A percentile compares a stretch with the other conserved stretches of the same genome.
phyloP scores from a whole-genome alignment of 164 flowering plant genomes.

The Magnolia kwangsiensis region DNA sequence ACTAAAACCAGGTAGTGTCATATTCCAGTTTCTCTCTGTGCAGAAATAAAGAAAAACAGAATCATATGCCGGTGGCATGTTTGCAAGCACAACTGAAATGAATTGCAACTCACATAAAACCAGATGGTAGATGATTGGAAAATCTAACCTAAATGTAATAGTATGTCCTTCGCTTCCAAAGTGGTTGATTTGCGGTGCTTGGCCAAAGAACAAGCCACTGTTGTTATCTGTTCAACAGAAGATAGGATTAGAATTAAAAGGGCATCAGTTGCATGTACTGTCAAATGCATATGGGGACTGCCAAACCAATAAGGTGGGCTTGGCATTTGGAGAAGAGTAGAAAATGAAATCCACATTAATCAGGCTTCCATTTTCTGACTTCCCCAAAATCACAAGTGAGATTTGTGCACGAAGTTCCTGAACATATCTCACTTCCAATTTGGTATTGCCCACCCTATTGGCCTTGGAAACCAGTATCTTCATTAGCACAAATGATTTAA shows the following conservation, averaged over 20 bases:
- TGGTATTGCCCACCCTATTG: not conserved
- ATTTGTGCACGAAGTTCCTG: not conserved
- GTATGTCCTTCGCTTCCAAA: slow-evolving; percentile 92
- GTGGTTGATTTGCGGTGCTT: slow-evolving; percentile 87
- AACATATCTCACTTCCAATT: not conserved
- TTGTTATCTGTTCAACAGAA: slow-evolving; percentile 56
- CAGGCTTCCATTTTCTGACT: not conserved
- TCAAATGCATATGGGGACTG: not conserved
- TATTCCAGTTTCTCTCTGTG: slow-evolving; percentile 91
- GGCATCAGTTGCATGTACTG: not conserved
- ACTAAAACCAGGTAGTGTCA: slow-evolving; percentile 85
- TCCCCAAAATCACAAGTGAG: not conserved
- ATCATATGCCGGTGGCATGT: not conserved
- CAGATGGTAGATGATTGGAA: not conserved
- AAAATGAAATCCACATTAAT: too few relatives aligned
- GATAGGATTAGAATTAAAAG: not conserved
- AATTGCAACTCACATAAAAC: slow-evolving; percentile 2
- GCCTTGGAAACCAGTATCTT: not conserved
- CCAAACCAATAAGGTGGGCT: too few relatives aligned
- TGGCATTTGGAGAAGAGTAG: too few relatives aligned
- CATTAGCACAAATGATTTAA: not conserved
- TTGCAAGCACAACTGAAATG: not conserved
- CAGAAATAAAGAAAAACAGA: slow-evolving; percentile 9
- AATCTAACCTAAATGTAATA: slow-evolving; percentile 83
- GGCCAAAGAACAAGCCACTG: slow-evolving; percentile 90